A percentile compares a stretch with the other conserved stretches of the same genome.
Evolutionary conservation across 306 rosid species (phyloP).

Genomic region (Prunus dulcis): DNA sequence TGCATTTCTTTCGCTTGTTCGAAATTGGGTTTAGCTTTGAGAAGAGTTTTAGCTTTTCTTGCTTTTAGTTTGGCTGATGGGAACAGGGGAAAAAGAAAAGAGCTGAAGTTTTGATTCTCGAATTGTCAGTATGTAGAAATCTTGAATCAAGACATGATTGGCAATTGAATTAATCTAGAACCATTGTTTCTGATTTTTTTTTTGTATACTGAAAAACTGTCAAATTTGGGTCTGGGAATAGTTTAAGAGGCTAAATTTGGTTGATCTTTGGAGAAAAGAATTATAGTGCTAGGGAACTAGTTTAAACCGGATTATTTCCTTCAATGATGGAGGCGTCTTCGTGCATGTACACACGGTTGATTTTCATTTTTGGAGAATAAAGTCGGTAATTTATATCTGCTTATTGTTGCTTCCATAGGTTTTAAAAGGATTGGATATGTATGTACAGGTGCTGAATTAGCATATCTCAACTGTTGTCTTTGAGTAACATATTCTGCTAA

Average conservation of each 20-base stretch:
- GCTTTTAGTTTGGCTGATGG: constrained; percentile 5
- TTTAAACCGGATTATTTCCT: neutral
- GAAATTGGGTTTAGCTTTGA: neutral
- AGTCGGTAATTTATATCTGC: neutral
- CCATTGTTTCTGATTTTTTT: neutral
- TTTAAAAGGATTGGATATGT: neutral
- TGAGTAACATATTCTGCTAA: neutral
- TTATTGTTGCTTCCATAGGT: neutral
- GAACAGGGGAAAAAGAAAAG: neutral
- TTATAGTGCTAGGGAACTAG: neutral
- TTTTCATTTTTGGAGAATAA: too few species aligned
- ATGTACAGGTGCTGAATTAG: neutral
- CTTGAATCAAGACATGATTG: neutral
- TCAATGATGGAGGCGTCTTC: neutral
- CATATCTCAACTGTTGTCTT: neutral
- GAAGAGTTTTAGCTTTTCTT: neutral
- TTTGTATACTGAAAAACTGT: neutral
- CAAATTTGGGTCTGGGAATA: neutral
- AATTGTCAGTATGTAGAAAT: neutral
- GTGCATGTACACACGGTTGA: neutral
- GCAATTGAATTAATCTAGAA: neutral
- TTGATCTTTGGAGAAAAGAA: neutral
- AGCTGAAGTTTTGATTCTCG: neutral
- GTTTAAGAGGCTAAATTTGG: neutral
- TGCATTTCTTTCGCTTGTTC: neutral